A percentile compares a stretch with the other conserved stretches of the same genome.
Conservation (phyloP, 306 rosid genomes). For the Vigna reflexopilosa region DNA sequence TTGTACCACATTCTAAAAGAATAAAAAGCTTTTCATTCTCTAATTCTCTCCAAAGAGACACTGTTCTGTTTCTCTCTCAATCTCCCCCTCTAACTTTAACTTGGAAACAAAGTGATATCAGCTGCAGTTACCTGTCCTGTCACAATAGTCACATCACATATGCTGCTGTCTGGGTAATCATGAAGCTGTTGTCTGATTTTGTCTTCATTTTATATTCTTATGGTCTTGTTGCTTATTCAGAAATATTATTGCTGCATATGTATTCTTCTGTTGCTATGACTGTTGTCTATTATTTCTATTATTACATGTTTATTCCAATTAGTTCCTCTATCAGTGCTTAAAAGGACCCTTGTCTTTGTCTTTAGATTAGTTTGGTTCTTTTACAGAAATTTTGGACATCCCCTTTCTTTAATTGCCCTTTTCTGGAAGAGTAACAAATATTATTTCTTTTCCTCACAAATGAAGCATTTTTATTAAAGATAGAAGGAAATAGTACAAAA, state of each 20-base stretch:
- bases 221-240: slow-evolving; percentile 18
- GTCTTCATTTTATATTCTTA: slow-evolving; percentile 4
- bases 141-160: neutral
- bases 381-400: neutral
- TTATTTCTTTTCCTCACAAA: neutral
- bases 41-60: neutral
- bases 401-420: neutral
- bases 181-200: neutral
- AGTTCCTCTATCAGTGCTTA: neutral
- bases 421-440: neutral
- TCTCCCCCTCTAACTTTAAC: neutral
- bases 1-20: neutral
- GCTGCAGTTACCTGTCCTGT: neutral
- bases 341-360: neutral
- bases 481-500: neutral
- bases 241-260: neutral
- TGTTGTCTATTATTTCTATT: neutral
- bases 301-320: neutral
- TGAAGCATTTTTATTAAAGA: neutral
- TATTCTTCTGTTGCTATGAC: neutral
- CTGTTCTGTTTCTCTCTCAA: neutral
- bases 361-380: neutral
- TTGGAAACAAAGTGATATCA: neutral
- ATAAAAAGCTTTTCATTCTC: neutral
- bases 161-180: neutral